These are phyloP conservation scores for Endotrypanum monterogeii DNA, from an alignment of 208 protist species.

Conservation along the genomic window DNA sequence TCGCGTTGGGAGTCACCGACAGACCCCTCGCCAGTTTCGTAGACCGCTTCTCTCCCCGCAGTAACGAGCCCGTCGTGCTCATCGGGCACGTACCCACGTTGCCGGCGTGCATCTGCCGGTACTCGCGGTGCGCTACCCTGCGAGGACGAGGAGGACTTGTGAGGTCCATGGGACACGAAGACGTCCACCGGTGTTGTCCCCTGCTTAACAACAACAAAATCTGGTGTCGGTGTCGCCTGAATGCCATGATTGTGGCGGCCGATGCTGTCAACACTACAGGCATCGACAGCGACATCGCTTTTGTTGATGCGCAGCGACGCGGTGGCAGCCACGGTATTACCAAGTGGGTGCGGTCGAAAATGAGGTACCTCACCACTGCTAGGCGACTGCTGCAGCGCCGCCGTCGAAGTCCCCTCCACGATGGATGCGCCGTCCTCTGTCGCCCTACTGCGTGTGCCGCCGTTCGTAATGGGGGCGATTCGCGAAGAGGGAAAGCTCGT, in stretches of 20 bases:
- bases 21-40: neutral
- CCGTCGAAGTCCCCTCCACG: neutral
- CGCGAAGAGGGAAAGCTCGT: neutral
- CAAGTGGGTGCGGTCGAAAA: neutral
- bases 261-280: neutral
- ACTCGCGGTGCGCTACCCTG: neutral
- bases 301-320: neutral
- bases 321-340: neutral
- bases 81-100: neutral
- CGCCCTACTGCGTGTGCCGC: neutral
- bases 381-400: neutral
- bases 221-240: neutral
- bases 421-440: no score
- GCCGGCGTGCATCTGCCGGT: neutral
- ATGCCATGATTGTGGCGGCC: neutral
- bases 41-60: neutral
- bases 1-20: slow-evolving; percentile 5
- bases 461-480: neutral
- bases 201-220: neutral
- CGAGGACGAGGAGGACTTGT: neutral
- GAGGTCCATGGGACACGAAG: neutral
- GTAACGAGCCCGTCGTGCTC: neutral
- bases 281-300: neutral
- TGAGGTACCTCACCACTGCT: neutral
- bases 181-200: slow-evolving; percentile 20